Evolutionary conservation across 1,284 basidiomycete genomes (phyloP), one percentile per base, ranked within the genome.

Genomic region (Heterobasidion occidentale): DNA sequence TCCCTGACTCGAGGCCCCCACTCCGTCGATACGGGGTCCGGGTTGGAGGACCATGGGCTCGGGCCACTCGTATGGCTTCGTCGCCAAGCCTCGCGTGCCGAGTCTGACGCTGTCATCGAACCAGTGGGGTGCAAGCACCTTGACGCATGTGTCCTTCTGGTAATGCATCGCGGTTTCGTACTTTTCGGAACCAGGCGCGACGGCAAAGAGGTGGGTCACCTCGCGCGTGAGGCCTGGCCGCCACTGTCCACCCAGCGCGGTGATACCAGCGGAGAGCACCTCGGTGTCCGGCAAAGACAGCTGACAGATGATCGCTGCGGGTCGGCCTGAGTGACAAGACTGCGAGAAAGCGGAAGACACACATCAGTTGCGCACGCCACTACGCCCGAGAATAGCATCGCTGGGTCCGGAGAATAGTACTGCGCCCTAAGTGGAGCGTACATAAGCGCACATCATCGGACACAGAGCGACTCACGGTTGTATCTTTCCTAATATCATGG

Each of bases 231-330:
- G 78, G 5, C 83, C 83, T 1, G 74, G 72, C 14, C 88, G 79
- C 81, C 84, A 92, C 67, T 90, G 86, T 3, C 94, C 93, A 0
- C 94, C 92, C n/a, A 91, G 79, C 0, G 84, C 80, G 1, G 77
- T 74, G 47, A 94, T 84, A 0, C 84, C 87, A 0, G 84, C 86
- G 1, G 79, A 79, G 46, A 94, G 79, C 7, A 89, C 80, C 64
- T 92, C 90, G 45, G 80, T 71, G 68, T 94, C 91, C 7, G 80
- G 65, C 2, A 72, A 56, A 6, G 83, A 78, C 8, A 91, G 71
- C 77, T 87, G 66, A 47, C 49, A 11, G 27, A 46, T 46, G 17
- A 34, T 27, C 33, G 9, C 51, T 35, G 34, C 36, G 19, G 33
- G 20, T 42, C 55, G 53, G 54, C 57, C 44, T 53, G 42, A 35